Conservation (phyloP, 2,329 filamentous ascomycete genomes). For the Magnaporthiopsis incrustans region DNA sequence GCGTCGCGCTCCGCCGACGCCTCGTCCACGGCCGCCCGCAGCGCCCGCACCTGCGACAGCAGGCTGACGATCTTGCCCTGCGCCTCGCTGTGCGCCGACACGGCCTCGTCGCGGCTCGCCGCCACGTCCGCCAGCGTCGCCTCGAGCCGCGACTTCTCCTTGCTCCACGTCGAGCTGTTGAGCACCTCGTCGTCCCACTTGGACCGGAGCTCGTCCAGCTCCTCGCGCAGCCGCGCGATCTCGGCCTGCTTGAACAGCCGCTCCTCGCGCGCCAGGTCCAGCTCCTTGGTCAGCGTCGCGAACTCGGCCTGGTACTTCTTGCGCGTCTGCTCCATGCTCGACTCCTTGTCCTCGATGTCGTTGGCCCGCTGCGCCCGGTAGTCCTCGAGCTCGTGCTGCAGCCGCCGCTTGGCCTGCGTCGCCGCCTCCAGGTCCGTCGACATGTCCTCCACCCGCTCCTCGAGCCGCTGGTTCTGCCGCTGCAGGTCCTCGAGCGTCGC, state of each 20-base stretch:
- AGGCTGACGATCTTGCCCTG: conserved; percentile 88
- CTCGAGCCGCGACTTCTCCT: conserved; percentile 90
- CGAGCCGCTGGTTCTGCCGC: conserved; percentile 78
- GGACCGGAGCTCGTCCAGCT: conserved; percentile 85
- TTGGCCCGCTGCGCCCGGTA: conserved; percentile 92
- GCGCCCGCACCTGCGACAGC: conserved; percentile 77
- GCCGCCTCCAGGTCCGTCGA: conserved; percentile 82
- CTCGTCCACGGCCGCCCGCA: conserved; percentile 81
- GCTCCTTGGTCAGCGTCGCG: conserved; percentile 78
- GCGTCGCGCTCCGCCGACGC: conserved; percentile 76
- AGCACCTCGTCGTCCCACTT: conserved; percentile 99
- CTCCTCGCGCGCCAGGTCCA: conserved; percentile 89
- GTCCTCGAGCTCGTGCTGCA: conserved; percentile 96
- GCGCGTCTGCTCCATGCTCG: conserved; percentile 90
- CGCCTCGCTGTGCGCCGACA: conserved; percentile 87
- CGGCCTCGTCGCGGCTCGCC: conserved; percentile 87
- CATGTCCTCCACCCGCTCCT: conserved; percentile 86
- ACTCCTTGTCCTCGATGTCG: conserved; percentile 94
- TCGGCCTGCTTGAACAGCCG: conserved; percentile 78
- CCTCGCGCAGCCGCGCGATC: conserved; percentile 82
- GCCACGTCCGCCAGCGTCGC: conserved; percentile 82
- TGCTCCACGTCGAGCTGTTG: conserved; percentile 96
- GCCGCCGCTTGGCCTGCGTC: conserved; percentile 81
- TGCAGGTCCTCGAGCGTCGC: conserved; percentile 81
- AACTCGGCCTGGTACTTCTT: conserved; percentile 97